Conservation (phyloP, 225 moss, liverwort and hornwort species). For the Takakia lepidozioides region DNA sequence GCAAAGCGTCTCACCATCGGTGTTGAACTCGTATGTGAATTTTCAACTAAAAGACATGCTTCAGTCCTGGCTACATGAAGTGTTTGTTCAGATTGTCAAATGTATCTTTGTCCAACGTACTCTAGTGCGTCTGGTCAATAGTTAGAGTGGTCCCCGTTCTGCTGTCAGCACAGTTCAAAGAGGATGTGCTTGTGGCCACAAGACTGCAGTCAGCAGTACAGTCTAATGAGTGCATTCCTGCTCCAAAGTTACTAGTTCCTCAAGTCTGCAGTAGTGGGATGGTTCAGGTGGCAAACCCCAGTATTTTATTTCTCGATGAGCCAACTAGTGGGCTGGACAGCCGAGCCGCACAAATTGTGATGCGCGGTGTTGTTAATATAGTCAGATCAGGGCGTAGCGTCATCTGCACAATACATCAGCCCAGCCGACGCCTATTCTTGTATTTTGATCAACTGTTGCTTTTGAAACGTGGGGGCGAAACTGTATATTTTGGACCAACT, state of each 20-base stretch:
- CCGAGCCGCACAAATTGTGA: conserved; percentile 80
- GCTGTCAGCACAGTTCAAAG: no score
- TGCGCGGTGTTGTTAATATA: conserved; percentile 58
- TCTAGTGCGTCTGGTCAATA: no score
- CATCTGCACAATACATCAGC: conserved; percentile 94
- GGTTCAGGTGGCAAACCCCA: conserved; percentile 83
- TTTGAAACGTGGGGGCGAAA: conserved; percentile 73
- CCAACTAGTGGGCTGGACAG: conserved; percentile 90
- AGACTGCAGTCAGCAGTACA: no score
- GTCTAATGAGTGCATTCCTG: no score
- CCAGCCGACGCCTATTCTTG: conserved; percentile 70
- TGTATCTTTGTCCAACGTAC: no score
- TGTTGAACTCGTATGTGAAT: conserved; percentile 81
- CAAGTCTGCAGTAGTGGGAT: no score
- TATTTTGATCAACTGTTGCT: conserved; percentile 68
- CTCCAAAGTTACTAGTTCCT: no score
- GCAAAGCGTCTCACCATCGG: conserved; percentile 97
- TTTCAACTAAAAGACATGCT: no score
- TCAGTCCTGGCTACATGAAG: no score
- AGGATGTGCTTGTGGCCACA: no score
- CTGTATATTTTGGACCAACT: conserved; percentile 75
- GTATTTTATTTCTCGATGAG: conserved; percentile 82
- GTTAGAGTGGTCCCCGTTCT: no score
- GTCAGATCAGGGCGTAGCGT: conserved; percentile 69
- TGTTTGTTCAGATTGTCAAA: no score